Base-by-base conservation (phyloP, 1,284 basidiomycete species). In the Papiliotrema nemorosa region DNA sequence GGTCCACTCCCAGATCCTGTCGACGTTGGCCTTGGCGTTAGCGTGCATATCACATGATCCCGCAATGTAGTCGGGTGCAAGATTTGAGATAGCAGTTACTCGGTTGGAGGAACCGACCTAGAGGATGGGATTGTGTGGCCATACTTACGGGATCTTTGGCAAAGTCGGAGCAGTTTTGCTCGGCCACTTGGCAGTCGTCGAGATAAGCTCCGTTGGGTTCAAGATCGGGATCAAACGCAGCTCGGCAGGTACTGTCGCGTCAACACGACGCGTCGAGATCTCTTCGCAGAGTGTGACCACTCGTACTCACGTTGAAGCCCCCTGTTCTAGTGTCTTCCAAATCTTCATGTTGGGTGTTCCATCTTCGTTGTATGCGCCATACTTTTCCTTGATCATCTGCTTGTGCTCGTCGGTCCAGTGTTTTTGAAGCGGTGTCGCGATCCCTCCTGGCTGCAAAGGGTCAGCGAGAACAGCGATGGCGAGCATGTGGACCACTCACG, bases 341-440 rank as follows among this genome's bases (percentile, higher is more conserved):
- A 35, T 29, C 6, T n/a, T 20, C 14, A 26, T 9, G 21, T 50
- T 44, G 20, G 44, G 33, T 2, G 21, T 27, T 5, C 48, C 48
- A 22, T 50, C 37, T 18, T 44, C 33, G 20, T 35, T 18, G 27
- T 21, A 50, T 16, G 33, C 20, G n/a, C 41, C 48, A 20, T 44
- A 50, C 34, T 21, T 34, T 22, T 31, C 36, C 3, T 42, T 22
- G 14, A 50, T 24, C 18, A 34, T 34, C 24, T 25, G 27, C 29
- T 44, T 43, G 14, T 43, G 24, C 29, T 50, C 48, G 18, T 44
- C 31, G 9, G 48, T 25, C 48, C 40, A 50, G 42, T 50, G 48
- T n/a, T 44, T 50, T 24, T 50, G 49, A 12, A 50, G 35, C 5
- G 49, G 49, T 10, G 42, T 50, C 6, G 42, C 40, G 6, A 50